Percentiles rank a stretch among this genome's conserved stretches.
Evolutionary conservation across 495 filamentous ascomycete genomes (phyloP).

Genomic region (Viridothelium virens): DNA sequence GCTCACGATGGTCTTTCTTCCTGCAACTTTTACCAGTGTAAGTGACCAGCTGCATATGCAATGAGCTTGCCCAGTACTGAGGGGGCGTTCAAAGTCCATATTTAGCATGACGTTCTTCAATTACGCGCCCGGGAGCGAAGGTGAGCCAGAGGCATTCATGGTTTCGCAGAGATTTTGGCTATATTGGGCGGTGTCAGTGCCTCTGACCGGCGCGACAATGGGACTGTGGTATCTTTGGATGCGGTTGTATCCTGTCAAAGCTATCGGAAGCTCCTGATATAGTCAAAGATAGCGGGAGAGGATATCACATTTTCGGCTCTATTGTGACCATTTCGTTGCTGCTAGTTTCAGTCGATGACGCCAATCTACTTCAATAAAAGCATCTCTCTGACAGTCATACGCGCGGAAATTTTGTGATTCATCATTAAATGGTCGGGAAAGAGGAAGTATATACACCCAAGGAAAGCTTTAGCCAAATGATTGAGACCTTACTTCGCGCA

Average conservation of each 20-base stretch:
- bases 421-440: no score
- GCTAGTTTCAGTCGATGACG: no score
- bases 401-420: no score
- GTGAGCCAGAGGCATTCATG: background rate
- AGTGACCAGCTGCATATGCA: background rate
- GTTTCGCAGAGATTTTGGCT: slow-evolving; percentile 1
- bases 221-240: slow-evolving; percentile 4
- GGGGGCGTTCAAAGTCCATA: background rate
- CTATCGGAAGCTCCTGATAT: background rate
- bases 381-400: no score
- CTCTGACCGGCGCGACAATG: background rate
- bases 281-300: background rate
- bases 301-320: no score
- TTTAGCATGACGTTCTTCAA: slow-evolving; percentile 7
- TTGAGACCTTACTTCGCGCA: no score
- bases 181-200: background rate
- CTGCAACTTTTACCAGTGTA: slow-evolving; percentile 18
- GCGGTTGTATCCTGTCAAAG: slow-evolving; percentile 6
- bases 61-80: background rate
- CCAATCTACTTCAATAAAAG: no score
- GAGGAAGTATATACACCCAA: no score
- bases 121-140: background rate
- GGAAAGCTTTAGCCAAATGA: no score
- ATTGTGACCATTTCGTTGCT: no score
- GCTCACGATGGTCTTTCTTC: slow-evolving; percentile 27